Evolutionary conservation across 2,329 filamentous ascomycete genomes (phyloP).

Genomic region (Cryphonectria carpinicola): DNA sequence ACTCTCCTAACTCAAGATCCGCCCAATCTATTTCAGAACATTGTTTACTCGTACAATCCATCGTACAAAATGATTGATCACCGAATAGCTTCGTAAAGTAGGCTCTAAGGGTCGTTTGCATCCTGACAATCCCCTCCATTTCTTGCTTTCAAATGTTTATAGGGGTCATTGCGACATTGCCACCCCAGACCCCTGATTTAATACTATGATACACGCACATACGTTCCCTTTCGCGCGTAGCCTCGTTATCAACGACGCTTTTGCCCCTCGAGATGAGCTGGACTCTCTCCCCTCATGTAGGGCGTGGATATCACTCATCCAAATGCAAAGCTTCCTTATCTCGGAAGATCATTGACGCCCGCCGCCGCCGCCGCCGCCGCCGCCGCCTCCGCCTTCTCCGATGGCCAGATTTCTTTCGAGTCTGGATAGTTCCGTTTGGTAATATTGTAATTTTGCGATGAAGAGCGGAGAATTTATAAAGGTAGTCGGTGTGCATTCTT

Average conservation of each 20-base stretch:
- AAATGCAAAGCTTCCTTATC: not conserved
- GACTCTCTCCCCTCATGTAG: not conserved
- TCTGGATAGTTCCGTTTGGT: not conserved
- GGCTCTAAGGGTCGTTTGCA: constrained; percentile 24
- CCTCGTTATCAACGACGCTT: not conserved
- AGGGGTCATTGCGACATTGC: constrained; percentile 18
- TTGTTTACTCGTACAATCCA: not conserved
- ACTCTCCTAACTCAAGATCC: not conserved
- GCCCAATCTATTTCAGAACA: not conserved
- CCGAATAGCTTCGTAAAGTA: constrained; percentile 11
- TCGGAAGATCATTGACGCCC: not conserved
- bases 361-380: no score
- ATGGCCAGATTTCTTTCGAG: not conserved
- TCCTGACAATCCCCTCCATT: constrained; percentile 11
- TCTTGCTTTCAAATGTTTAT: constrained; percentile 26
- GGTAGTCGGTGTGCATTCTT: not conserved
- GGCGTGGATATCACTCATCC: not conserved
- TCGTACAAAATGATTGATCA: constrained; percentile 21
- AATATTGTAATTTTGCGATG: not conserved
- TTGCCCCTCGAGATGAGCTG: not conserved
- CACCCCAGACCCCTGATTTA: constrained; percentile 8
- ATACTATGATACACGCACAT: constrained; percentile 22
- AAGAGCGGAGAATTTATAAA: constrained; percentile 20
- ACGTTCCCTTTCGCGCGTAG: constrained; percentile 1
- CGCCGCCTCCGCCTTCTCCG: no score